A percentile compares a stretch with the other conserved stretches of the same genome.
Conservation (phyloP, 352 stramenopile species). For the Ophiocytium majus region DNA sequence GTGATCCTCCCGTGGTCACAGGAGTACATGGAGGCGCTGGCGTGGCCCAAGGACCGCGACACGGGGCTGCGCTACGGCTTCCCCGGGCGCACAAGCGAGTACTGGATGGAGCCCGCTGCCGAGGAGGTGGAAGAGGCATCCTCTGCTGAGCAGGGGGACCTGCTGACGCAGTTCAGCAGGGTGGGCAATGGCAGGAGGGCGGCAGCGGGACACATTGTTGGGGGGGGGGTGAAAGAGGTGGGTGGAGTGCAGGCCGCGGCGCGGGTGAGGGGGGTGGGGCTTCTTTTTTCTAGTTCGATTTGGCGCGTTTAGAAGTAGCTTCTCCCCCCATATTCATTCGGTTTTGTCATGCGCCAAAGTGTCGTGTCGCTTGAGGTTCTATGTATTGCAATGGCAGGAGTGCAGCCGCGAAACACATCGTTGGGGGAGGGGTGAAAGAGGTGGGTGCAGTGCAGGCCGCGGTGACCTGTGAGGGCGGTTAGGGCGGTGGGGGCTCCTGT, state of each 20-base stretch:
- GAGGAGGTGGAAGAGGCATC: background rate
- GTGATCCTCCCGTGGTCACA: too few species aligned
- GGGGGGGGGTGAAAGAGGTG: background rate
- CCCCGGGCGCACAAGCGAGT: background rate
- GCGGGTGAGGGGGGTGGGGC: background rate
- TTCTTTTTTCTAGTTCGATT: too few species aligned
- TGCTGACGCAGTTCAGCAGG: background rate
- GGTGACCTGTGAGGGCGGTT: too few species aligned
- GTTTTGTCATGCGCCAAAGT: too few species aligned
- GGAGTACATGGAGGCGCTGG: constrained; percentile 53
- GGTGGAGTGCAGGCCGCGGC: background rate
- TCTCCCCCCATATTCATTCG: too few species aligned
- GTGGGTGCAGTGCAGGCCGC: background rate
- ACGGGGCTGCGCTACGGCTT: constrained; percentile 41
- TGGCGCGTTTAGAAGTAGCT: too few species aligned
- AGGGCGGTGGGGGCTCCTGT: background rate
- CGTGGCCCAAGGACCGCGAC: constrained; percentile 52
- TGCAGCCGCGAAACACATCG: too few species aligned
- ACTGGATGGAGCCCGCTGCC: background rate
- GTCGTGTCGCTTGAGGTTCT: too few species aligned
- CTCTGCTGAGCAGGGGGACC: background rate
- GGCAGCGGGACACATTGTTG: too few species aligned
- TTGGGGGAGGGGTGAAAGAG: background rate
- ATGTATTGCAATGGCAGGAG: too few species aligned
- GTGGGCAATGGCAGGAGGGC: too few species aligned